phyloP scores from a whole-genome alignment of 352 stramenopile species.

The Pythium volutum region DNA sequence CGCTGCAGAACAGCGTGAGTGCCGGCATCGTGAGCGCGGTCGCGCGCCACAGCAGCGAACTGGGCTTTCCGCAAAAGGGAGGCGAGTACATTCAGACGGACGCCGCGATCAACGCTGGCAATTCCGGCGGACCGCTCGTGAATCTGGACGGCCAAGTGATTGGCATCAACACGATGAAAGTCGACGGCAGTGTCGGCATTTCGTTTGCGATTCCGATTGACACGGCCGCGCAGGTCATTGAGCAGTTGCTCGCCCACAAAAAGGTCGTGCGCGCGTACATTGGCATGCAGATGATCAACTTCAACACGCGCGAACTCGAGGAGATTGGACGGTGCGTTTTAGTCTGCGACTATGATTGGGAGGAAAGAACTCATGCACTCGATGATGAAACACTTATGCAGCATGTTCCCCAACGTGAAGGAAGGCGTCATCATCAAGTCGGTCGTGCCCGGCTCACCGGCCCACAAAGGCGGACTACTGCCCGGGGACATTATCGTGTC shows the following conservation, averaged over 20 bases:
- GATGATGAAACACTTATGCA: slow-evolving; percentile 1
- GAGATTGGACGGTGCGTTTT: slow-evolving; percentile 57
- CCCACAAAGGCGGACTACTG: slow-evolving; percentile 70
- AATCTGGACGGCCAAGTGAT: slow-evolving; percentile 93
- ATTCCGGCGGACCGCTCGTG: slow-evolving; percentile 92
- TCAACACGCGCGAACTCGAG: slow-evolving; percentile 62
- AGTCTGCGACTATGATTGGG: no score
- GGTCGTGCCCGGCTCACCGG: slow-evolving; percentile 70
- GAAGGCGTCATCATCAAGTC: slow-evolving; percentile 84
- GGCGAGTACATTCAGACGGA: slow-evolving; percentile 94
- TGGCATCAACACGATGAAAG: slow-evolving; percentile 94
- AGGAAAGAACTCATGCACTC: background rate
- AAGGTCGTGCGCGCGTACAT: slow-evolving; percentile 90
- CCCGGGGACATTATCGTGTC: slow-evolving; percentile 73
- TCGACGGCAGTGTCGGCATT: slow-evolving; percentile 87
- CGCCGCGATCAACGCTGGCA: slow-evolving; percentile 92
- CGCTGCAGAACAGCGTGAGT: slow-evolving; percentile 90
- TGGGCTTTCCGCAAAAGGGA: slow-evolving; percentile 76
- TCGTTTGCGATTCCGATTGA: slow-evolving; percentile 94
- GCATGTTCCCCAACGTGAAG: slow-evolving; percentile 70
- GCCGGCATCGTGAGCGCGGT: slow-evolving; percentile 91
- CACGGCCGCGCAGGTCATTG: slow-evolving; percentile 85
- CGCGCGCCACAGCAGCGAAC: slow-evolving; percentile 84
- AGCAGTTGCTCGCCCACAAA: slow-evolving; percentile 84
- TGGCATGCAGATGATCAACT: slow-evolving; percentile 91